A percentile compares a stretch with the other conserved stretches of the same genome.
Conservation (phyloP, 2,329 filamentous ascomycete species). For the Alternaria sp. region DNA sequence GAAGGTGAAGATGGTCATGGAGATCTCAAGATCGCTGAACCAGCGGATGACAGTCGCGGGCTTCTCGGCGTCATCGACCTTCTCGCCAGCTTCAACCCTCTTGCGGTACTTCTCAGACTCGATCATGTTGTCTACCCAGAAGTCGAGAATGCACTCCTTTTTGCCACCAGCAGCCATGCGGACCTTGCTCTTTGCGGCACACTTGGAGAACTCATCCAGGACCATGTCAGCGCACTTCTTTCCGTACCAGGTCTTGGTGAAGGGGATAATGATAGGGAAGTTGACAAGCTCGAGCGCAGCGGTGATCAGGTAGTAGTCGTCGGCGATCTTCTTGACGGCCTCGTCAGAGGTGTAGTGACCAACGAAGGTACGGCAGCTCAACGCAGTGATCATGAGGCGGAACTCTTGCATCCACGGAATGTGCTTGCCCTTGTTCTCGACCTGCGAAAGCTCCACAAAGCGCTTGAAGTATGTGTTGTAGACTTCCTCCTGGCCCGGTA, state of each 20-base stretch:
- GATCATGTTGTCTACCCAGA: slow-evolving; percentile 82
- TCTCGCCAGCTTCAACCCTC: slow-evolving; percentile 74
- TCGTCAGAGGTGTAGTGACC: slow-evolving; percentile 93
- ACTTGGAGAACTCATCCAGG: slow-evolving; percentile 85
- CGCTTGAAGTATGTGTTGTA: slow-evolving; percentile 85
- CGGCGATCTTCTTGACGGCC: slow-evolving; percentile 89
- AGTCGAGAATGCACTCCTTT: slow-evolving; percentile 91
- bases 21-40: slow-evolving; percentile 89
- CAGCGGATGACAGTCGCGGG: slow-evolving; percentile 81
- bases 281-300: slow-evolving; percentile 96
- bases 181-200: slow-evolving; percentile 90
- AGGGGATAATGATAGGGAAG: slow-evolving; percentile 84
- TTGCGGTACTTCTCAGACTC: slow-evolving; percentile 83
- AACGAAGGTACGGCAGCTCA: slow-evolving; percentile 96
- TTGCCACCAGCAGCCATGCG: slow-evolving; percentile 89
- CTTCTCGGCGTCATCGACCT: slow-evolving; percentile 70
- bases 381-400: slow-evolving; percentile 92
- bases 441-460: slow-evolving; percentile 75
- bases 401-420: slow-evolving; percentile 89
- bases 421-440: slow-evolving; percentile 73
- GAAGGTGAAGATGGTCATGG: slow-evolving; percentile 94
- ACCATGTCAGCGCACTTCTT: slow-evolving; percentile 96
- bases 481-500: slow-evolving; percentile 90
- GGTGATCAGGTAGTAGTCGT: slow-evolving; percentile 97
- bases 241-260: slow-evolving; percentile 95